A percentile compares a stretch with the other conserved stretches of the same genome.
Conservation (phyloP, 1,284 basidiomycete genomes). For the Malassezia japonica region DNA sequence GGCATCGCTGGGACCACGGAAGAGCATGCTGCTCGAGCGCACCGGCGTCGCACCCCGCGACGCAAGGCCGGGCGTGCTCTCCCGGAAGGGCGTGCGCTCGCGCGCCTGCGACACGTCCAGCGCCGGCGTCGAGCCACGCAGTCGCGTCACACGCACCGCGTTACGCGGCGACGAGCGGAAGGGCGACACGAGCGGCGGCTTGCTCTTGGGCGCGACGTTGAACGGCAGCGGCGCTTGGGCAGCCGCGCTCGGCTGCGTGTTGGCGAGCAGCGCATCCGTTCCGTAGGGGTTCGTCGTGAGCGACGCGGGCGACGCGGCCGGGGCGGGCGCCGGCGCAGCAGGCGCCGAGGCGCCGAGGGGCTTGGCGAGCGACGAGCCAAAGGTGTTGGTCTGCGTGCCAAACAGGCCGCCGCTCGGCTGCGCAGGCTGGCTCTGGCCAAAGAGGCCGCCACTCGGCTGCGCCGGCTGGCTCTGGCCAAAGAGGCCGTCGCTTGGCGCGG, state of each 20-base stretch:
- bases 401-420: slow-evolving; percentile 22
- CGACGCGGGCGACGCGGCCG: slow-evolving; percentile 39
- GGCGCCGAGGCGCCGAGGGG: slow-evolving; percentile 17
- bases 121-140: slow-evolving; percentile 41
- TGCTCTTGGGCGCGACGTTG: slow-evolving; percentile 49
- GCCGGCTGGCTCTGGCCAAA: slow-evolving; percentile 31
- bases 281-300: slow-evolving; percentile 81
- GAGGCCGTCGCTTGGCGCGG: slow-evolving; percentile 24
- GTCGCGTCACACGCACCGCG: slow-evolving; percentile 38
- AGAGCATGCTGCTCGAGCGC: slow-evolving; percentile 41
- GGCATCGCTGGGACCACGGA: slow-evolving; percentile 56
- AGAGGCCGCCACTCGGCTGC: slow-evolving; percentile 48
- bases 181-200: slow-evolving; percentile 51
- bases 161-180: slow-evolving; percentile 48
- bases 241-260: slow-evolving; percentile 21
- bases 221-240: slow-evolving; percentile 37
- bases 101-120: slow-evolving; percentile 23
- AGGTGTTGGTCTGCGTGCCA: slow-evolving; percentile 13
- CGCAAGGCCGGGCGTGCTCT: slow-evolving; percentile 36
- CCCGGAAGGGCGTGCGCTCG: slow-evolving; percentile 35
- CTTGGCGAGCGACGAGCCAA: slow-evolving; percentile 19
- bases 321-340: slow-evolving; percentile 4
- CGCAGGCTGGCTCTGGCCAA: slow-evolving; percentile 37
- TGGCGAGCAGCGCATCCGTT: slow-evolving; percentile 57
- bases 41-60: slow-evolving; percentile 15